Percentiles rank a stretch among this genome's conserved stretches.
Evolutionary conservation across 179 eudicot genomes (phyloP).

Genomic region (Beta macrorhiza): DNA sequence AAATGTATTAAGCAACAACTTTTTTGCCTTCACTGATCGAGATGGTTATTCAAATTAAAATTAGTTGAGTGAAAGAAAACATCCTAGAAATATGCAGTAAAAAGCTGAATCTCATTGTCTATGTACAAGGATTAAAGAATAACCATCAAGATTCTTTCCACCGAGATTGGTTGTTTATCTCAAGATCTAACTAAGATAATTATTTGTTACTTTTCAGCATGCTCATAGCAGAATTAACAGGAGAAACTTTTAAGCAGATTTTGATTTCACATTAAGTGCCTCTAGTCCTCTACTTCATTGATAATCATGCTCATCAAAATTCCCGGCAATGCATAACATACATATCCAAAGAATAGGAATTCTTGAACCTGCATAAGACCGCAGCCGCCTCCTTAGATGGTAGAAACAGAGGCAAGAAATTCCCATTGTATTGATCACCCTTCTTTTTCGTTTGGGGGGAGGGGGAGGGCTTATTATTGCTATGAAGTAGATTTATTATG

Average conservation of each 20-base stretch:
- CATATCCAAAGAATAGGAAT: not conserved
- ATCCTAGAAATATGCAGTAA: not conserved
- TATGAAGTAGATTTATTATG: not conserved
- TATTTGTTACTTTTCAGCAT: not conserved
- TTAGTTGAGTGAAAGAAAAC: not conserved
- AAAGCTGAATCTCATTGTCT: not conserved
- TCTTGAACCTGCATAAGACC: not conserved
- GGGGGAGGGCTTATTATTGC: not conserved
- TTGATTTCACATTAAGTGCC: not conserved
- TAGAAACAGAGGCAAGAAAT: not conserved
- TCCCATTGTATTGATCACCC: not conserved
- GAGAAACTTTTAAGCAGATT: not conserved
- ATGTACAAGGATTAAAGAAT: not conserved
- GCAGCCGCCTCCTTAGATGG: not conserved
- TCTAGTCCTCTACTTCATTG: not conserved
- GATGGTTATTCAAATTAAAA: not conserved
- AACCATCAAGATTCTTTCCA: not conserved
- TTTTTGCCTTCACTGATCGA: not conserved
- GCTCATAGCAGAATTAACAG: not conserved
- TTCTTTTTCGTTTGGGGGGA: not conserved
- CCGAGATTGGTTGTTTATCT: too few species aligned
- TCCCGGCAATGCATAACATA: not conserved
- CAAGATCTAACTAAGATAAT: too few species aligned
- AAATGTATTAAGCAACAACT: not conserved
- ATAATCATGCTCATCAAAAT: not conserved